Base-by-base conservation (phyloP, 1,284 basidiomycete species). In the Rhizopogon parksii region DNA sequence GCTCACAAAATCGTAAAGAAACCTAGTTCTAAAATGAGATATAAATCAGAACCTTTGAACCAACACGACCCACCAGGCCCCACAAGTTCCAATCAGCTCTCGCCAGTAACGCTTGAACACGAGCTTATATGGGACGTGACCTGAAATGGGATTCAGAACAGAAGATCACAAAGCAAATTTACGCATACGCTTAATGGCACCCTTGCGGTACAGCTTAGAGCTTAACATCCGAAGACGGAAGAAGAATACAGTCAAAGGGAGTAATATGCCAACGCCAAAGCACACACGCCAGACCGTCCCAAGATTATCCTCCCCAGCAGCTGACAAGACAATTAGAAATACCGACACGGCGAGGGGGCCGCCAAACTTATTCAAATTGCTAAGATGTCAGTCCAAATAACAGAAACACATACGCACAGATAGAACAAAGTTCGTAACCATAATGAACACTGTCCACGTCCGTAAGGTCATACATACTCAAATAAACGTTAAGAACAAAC, bases 261-360 rank as follows among this genome's bases (percentile, higher is more conserved):
- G 72, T 15, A 86, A 38, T 30, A 85, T 78, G 15, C 85, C 84
- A 47, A 91, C 73, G 2, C 84, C 87, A 59, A 88, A 88, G 60
- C 80, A 83, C 47, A 85, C 78, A 19, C 88, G 76, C 88, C 88
- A 91, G 43, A 88, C 82, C 7, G 83, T 87, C 25, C 75, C 64
- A 6, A 90, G 74, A 59, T 85, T 80, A 45, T 79, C 64, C 55
- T 79, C 74, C 14, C 85, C 85, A 8, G 81, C 80, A 36, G 80
- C 81, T 4, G 76, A 80, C 25, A 90, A 71, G 30, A 86, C 83
- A 57, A 91, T 83, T 37, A 90, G 66, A 68, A 88, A 90, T 24
- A 88, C 74, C 3, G 77, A 77, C 50, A 82, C 79, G 2, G 86
- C 83, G 51, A 91, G 68, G 6, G 86, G 84, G 0, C 82, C 82